Base-by-base conservation (phyloP, 257 asterid genomes). In the Marsdenia floribunda region DNA sequence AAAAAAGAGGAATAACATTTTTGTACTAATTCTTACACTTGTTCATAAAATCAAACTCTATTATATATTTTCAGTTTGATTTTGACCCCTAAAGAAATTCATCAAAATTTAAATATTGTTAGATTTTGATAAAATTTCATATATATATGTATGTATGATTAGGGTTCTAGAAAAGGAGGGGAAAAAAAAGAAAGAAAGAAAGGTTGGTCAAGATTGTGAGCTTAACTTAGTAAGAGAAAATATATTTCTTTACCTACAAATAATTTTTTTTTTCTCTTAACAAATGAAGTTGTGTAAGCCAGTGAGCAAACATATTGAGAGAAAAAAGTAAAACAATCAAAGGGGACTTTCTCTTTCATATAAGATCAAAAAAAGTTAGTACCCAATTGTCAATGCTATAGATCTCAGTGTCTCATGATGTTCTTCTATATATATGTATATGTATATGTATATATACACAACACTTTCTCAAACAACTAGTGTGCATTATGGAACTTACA, bases 381-480 rank as follows among this genome's bases (percentile, higher is more conserved):
- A 70, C 52, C 79, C 78, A 86, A 44, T 83, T 82, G 89, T 87
- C 91, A 87, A 88, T 70, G 90, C 87, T 80, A 38, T 61, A 78
- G 87, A 86, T 88, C 88, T 85, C 83, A 81, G 85, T 87, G 91
- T 85, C 86, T 78, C 89, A 82, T 81, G 68, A 81, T 81, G 72
- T 81, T 83, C 84, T 77, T 82, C 74, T 73, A 80, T 44, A 7
- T 11, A 8, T 44, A 44, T 11, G 6, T 44, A 44, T 11, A 44
- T 44, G 6, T 2, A 44, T 44, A 44, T 42, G 9, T 6, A 42
- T 42, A 42, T 11, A 42, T 42, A 42, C 11, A 42, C 53, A 16
- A 37, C 73, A 67, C 55, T 78, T 80, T 74, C 29, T 78, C 76
- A 73, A 71, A 68, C 76, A 77, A 79, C 64, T 8, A 18, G 9